Base-by-base conservation (phyloP, 2,329 filamentous ascomycete genomes). In the Albifimbria verrucaria region DNA sequence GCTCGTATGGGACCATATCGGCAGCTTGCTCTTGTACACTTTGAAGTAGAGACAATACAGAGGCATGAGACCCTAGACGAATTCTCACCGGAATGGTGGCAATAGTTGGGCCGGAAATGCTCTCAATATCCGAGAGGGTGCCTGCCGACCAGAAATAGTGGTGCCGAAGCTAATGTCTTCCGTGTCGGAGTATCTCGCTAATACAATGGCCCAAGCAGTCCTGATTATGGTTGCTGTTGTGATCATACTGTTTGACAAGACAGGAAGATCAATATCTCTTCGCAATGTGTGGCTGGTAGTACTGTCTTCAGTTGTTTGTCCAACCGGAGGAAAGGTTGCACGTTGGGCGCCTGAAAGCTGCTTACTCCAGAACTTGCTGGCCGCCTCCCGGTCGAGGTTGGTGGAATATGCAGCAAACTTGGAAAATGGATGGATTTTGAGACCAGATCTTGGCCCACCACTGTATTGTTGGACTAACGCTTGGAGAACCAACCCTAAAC, bases 371-470 rank as follows among this genome's bases (percentile, higher is more conserved):
- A n/a, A n/a, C n/a, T n/a, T n/a, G n/a, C n/a, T n/a, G n/a, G n/a
- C n/a, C n/a, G n/a, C n/a, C n/a, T n/a, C n/a, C n/a, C n/a, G n/a
- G n/a, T n/a, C n/a, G n/a, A n/a, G n/a, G n/a, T n/a, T n/a, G n/a
- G n/a, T n/a, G n/a, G n/a, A n/a, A n/a, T n/a, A n/a, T n/a, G n/a
- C n/a, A n/a, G 77, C 72, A 52, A 76, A 77, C 36, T 68, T 62
- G 45, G 70, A 72, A 59, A 75, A 76, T 6, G 52, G 54, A 77
- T 72, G 52, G 76, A 77, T 21, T 10, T 50, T 36, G 68, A 62
- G 45, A 69, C 72, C 59, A 75, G 76, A n/a, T 23, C 22, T 4
- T 36, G 42, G 7, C 26, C 11, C 22, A 18, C n/a, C 39, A 17
- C 20, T 42, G 32, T 59, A 60, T 7, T 51, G 52, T 11, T 50